phyloP scores from a whole-genome alignment of 352 stramenopile species.

The Globisporangium radiosum region DNA sequence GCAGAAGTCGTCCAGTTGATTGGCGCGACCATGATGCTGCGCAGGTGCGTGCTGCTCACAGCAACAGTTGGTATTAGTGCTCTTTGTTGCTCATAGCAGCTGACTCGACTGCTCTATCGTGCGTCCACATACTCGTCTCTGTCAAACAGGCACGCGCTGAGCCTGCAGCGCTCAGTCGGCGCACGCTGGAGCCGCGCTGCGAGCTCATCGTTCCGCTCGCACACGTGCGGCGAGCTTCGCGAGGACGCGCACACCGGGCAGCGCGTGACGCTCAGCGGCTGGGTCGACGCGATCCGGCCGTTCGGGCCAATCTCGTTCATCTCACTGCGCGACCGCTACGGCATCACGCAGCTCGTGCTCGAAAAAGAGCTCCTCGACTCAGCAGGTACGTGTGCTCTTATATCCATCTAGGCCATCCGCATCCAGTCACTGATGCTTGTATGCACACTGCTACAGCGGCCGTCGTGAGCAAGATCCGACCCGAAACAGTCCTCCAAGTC shows the following conservation, averaged over 20 bases:
- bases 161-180: constrained; percentile 2
- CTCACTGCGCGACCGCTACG: constrained; percentile 72
- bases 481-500: constrained; percentile 68
- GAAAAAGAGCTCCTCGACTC: constrained; percentile 48
- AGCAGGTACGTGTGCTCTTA: constrained; percentile 16
- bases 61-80: too few species aligned
- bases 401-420: neutral
- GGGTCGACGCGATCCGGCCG: constrained; percentile 70
- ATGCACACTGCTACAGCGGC: constrained; percentile 12
- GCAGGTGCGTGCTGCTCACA: constrained; percentile 2
- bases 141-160: neutral
- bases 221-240: constrained; percentile 72
- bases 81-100: too few species aligned
- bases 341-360: constrained; percentile 76
- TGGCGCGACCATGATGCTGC: constrained; percentile 16
- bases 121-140: too few species aligned
- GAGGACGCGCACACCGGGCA: constrained; percentile 31
- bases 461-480: constrained; percentile 45
- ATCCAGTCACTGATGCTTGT: too few species aligned
- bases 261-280: constrained; percentile 66
- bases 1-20: too few species aligned
- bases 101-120: too few species aligned
- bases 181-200: constrained; percentile 15
- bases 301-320: constrained; percentile 81
- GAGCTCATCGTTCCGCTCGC: constrained; percentile 41